Conservation (phyloP, 176 grass and related monocot genomes). For the Oryza australiensis region DNA sequence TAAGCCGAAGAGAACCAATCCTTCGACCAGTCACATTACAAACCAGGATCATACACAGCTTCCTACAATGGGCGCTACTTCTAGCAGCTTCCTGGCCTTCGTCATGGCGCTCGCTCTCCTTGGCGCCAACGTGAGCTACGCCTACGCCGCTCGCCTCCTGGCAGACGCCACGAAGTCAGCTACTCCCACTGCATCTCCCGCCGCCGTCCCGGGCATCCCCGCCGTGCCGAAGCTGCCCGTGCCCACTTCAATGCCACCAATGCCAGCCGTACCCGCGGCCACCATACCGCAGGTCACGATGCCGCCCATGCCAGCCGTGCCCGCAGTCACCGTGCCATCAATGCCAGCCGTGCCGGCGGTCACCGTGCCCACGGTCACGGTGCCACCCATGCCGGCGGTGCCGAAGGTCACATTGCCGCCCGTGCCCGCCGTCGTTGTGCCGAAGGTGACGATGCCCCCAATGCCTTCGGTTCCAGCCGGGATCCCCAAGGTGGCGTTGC, state of each 20-base stretch:
- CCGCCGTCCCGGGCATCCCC: neutral
- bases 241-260: neutral
- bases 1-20: neutral
- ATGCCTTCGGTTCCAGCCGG: neutral
- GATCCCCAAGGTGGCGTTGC: neutral
- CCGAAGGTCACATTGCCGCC: conserved; percentile 24
- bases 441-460: neutral
- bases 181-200: neutral
- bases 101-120: conserved; percentile 1
- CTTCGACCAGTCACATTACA: neutral
- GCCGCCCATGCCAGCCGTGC: neutral
- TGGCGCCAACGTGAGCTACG: neutral
- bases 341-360: neutral
- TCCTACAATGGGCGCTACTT: neutral
- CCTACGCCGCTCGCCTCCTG: conserved; percentile 1
- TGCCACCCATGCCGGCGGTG: conserved; percentile 28
- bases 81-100: neutral
- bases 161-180: neutral
- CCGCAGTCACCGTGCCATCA: neutral
- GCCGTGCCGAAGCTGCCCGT: neutral
- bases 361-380: neutral
- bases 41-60: neutral
- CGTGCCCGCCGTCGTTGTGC: conserved; percentile 14
- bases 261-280: too few relatives aligned
- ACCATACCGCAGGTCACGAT: too few relatives aligned